A percentile compares a stretch with the other conserved stretches of the same genome.
Evolutionary conservation across 148 eudicot species (phyloP).

Genomic region (Rhododendron ferrugineum): DNA sequence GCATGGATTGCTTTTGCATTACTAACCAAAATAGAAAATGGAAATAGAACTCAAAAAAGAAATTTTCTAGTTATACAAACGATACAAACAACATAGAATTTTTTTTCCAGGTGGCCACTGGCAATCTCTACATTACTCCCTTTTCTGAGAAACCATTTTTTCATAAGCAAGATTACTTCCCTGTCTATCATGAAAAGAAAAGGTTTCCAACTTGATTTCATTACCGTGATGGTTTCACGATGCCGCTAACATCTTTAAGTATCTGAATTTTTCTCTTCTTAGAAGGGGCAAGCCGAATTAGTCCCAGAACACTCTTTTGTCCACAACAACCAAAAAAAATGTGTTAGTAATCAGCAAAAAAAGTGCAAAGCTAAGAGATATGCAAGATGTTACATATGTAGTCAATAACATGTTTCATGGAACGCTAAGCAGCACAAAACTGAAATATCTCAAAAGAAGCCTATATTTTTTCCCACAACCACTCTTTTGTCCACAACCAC

Average conservation of each 20-base stretch:
- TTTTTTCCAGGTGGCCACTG: neutral
- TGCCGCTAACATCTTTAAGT: conserved; percentile 32
- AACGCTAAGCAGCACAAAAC: neutral
- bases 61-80: neutral
- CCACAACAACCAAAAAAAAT: neutral
- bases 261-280: conserved; percentile 31
- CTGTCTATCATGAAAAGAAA: neutral
- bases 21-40: neutral
- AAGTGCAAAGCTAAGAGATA: neutral
- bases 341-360: neutral
- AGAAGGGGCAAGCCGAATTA: conserved; percentile 27
- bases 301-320: conserved; percentile 27
- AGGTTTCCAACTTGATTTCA: neutral
- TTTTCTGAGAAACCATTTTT: neutral
- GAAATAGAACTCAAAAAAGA: neutral
- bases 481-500: conserved; percentile 14
- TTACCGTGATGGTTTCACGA: conserved; percentile 38
- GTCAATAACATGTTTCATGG: neutral
- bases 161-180: neutral
- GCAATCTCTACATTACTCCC: neutral
- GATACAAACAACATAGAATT: neutral
- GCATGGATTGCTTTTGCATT: neutral
- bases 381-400: neutral
- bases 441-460: neutral
- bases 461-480: too few species aligned